Evolutionary conservation across 257 asterid genomes (phyloP).

Genomic region (Marsdenia floribunda): DNA sequence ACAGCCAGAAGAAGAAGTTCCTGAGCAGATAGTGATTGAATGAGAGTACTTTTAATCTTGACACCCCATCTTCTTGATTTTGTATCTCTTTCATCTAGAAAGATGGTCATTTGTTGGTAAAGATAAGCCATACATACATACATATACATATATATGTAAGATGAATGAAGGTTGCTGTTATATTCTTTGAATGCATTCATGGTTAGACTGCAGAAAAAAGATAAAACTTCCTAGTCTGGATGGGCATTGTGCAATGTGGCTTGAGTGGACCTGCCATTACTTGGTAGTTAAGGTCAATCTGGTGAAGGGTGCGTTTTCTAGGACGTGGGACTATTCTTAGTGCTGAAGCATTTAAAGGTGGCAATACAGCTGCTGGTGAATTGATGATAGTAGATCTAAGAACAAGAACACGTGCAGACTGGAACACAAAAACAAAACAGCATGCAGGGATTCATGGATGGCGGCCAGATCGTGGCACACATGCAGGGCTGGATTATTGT

Average conservation of each 20-base stretch:
- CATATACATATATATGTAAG: no score
- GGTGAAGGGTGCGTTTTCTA: background rate
- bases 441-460: background rate
- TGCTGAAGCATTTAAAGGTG: background rate
- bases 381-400: background rate
- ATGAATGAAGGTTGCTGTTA: no score
- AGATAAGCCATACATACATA: no score
- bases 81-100: background rate
- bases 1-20: slow-evolving; percentile 32
- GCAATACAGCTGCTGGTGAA: background rate
- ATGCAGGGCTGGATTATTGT: background rate
- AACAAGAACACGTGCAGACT: slow-evolving; percentile 1
- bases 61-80: background rate
- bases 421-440: slow-evolving; percentile 3
- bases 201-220: background rate
- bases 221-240: background rate
- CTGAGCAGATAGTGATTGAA: slow-evolving; percentile 59
- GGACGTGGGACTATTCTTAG: background rate
- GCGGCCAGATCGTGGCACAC: background rate
- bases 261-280: background rate
- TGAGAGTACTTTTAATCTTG: slow-evolving; percentile 23
- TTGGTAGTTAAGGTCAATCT: background rate
- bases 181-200: background rate
- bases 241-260: background rate
- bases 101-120: background rate